Evolutionary conservation across 208 protist genomes (phyloP).

Genomic region (Acanthamoeba royreba): DNA sequence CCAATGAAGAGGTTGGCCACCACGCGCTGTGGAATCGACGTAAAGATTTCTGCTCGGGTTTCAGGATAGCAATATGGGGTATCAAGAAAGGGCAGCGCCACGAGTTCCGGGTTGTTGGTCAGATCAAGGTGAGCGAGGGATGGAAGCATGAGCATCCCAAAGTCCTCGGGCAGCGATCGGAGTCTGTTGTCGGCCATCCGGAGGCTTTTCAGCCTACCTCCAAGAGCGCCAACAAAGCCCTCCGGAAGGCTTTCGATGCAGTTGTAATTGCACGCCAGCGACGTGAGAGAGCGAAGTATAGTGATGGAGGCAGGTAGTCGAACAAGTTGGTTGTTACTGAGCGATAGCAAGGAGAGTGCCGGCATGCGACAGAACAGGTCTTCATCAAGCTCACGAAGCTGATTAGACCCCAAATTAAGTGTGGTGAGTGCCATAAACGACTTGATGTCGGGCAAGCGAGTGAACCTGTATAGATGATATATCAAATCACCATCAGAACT

Average conservation of each 20-base stretch:
- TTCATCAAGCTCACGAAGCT: not conserved
- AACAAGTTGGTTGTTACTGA: not conserved
- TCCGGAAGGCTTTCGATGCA: not conserved
- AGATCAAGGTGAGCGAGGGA: not conserved
- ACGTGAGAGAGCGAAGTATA: not conserved
- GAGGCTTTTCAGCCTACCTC: not conserved
- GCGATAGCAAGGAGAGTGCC: not conserved
- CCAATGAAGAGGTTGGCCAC: not conserved
- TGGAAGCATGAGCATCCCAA: not conserved
- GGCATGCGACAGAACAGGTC: not conserved
- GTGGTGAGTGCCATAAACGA: not conserved
- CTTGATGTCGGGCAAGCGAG: not conserved
- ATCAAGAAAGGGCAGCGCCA: not conserved
- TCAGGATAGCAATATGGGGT: not conserved
- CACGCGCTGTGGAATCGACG: not conserved
- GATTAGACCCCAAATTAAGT: not conserved
- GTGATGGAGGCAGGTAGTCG: not conserved
- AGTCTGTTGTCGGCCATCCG: not conserved
- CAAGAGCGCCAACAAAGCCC: not conserved
- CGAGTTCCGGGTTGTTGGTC: not conserved
- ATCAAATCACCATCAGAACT: not conserved
- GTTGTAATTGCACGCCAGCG: not conserved
- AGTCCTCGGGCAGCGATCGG: not conserved
- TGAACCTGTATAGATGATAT: not conserved
- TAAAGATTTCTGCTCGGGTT: not conserved